These are phyloP conservation scores for Cordyceps sp. DNA, from an alignment of 2,329 filamentous ascomycete species.

Conservation along the genomic window DNA sequence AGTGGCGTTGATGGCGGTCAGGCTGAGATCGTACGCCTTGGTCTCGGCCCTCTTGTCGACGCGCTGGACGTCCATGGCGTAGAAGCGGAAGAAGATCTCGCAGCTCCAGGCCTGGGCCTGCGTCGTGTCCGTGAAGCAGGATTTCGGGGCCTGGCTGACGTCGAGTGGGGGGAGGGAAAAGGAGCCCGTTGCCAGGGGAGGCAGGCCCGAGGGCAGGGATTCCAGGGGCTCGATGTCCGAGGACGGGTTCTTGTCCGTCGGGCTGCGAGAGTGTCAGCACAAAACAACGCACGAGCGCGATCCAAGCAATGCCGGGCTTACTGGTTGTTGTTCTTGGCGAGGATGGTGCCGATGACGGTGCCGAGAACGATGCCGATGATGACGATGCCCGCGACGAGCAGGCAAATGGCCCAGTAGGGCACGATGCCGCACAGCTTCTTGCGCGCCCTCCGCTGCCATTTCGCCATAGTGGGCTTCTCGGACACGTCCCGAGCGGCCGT, in stretches of 20 bases:
- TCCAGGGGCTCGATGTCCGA: constrained; percentile 34
- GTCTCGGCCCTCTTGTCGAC: constrained; percentile 10
- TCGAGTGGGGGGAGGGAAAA: constrained; percentile 39
- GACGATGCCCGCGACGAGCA: constrained; percentile 29
- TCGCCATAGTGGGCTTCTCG: constrained; percentile 30
- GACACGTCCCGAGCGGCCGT: constrained; percentile 24
- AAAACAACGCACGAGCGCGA: no score
- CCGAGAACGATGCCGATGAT: constrained; percentile 39
- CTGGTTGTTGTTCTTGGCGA: constrained; percentile 4
- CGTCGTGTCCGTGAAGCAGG: constrained; percentile 38
- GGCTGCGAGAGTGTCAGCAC: no score
- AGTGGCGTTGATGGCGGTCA: constrained; percentile 21
- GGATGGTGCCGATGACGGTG: constrained; percentile 23
- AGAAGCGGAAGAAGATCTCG: constrained; percentile 28
- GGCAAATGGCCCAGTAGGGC: constrained; percentile 43
- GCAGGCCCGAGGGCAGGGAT: constrained; percentile 31
- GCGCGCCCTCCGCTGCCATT: constrained; percentile 36
- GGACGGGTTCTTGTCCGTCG: no score
- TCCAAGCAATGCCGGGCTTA: neutral
- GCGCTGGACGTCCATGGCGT: constrained; percentile 23
- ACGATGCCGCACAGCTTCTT: constrained; percentile 41
- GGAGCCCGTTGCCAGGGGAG: constrained; percentile 34
- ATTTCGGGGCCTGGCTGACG: constrained; percentile 28
- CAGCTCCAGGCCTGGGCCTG: constrained; percentile 49
- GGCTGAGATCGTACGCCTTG: constrained; percentile 22